Evolutionary conservation across 331 rosid species (phyloP), one percentile per base, ranked within the genome.

Genomic region (Cydonia oblonga): DNA sequence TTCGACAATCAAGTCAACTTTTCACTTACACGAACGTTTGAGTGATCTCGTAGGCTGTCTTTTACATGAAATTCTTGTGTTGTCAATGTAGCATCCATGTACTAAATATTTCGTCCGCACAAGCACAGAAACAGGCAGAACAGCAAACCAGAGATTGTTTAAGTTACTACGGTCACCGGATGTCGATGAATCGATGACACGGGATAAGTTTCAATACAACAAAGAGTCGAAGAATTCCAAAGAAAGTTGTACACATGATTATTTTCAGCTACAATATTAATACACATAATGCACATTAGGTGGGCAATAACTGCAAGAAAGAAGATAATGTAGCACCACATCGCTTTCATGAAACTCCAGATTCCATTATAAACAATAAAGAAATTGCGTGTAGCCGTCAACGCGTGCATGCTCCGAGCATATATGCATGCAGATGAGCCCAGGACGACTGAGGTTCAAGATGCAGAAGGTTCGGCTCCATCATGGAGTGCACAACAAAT

Each of bases 401-500:
- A 4, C 6, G 35, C 29, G 15, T 6, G 70, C 53, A 22, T 63
- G 24, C 22, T 15, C 29, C 23, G 10, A 9, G 51, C 68, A 18
- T 18, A 13, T 23, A 25, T 46, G 42, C 69, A 60, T 46, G 70
- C 52, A 24, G 51, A 65, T 9, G 66, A 66, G 71, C 28, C 40
- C 14, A 42, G 29, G 35, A 30, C 10, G 15, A 5, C 11, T n/a
- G 14, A 20, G 46, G 40, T 69, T 91, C 83, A 95, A 13, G 84
- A 74, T 8, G 90, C 12, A 23, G 88, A 72, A 26, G 96, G 88
- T 76, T 95, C 97, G 22, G 99, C 97, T 53, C 99, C 99, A 68
- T 95, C 99, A 44, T 95, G 96, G 15, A 91, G 90, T 44, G 99
- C 99, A 84, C 97, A 91, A 60, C 97, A 91, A 83, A 90, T 80